Evolutionary conservation across 2,329 filamentous ascomycete genomes (phyloP), one percentile per base, ranked within the genome.

Genomic region (Aspergillus tamarii): DNA sequence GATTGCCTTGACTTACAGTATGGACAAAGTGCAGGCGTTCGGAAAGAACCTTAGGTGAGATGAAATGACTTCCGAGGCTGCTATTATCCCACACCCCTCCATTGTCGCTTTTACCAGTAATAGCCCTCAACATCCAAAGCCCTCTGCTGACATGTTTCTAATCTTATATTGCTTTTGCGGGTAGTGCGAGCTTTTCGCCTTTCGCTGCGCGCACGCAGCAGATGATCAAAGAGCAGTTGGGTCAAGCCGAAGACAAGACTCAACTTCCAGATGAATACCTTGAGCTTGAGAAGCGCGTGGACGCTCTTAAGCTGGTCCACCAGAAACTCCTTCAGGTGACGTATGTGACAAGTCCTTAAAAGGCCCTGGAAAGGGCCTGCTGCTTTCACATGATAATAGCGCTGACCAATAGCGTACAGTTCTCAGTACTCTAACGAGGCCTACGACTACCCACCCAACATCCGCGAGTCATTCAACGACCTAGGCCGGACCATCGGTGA

Each of bases 261-360:
- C 91, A 98, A 83, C 92, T 99, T 50, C 95, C 95, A 53, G 90
- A 94, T 71, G 95, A 98, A 82, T 99, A 99, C 82, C 92, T 97
- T 77, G 94, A 98, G 81, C 91, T 99, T 66, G 95, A 99, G 88
- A 97, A 97, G 87, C 90, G 94, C 70, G 93, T 98, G 74, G 95
- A 99, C 88, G 95, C 95, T 64, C 85, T 99, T 77, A 98, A 97
- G 85, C 89, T 91, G 77, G 95, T 96, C 64, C 95, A 99, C 81
- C 93, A 96, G 83, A 97, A 96, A 85, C 92, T 99, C 85, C 89
- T 99, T 67, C 89, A 93, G 71, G 95, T 98, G 77, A 99, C 95
- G 92, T 96, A 84, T 82, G 91, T 87, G 60, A 63, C 10, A 48
- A 65, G 9, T 14, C 32, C 10, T 7, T n/a, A 1, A 26, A 32